Percentiles rank a stretch among this genome's conserved stretches.
Conservation (phyloP, 1,284 basidiomycete genomes). For the Fomitopsis palustris region DNA sequence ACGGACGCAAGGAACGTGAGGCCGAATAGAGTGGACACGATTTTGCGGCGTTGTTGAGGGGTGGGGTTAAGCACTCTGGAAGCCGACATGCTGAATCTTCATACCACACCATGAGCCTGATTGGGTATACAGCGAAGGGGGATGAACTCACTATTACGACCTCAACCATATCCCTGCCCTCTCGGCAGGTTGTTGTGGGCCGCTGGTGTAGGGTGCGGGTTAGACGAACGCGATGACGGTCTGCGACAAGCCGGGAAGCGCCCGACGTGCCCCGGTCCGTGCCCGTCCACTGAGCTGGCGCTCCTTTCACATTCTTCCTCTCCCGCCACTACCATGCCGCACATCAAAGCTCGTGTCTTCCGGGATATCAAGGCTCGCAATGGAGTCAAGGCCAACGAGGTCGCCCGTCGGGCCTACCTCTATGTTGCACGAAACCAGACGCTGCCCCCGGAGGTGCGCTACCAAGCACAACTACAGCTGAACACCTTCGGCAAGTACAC, state of each 20-base stretch:
- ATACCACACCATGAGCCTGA: neutral
- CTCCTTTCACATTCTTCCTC: neutral
- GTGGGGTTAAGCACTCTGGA: slow-evolving; percentile 59
- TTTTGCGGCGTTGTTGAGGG: slow-evolving; percentile 57
- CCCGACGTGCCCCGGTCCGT: slow-evolving; percentile 2
- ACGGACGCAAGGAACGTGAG: slow-evolving; percentile 74
- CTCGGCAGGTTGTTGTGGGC: neutral
- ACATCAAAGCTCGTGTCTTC: slow-evolving; percentile 52
- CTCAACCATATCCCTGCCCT: slow-evolving; percentile 12
- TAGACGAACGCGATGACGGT: slow-evolving; percentile 8
- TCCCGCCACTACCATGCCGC: slow-evolving; percentile 18
- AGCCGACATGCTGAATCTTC: slow-evolving; percentile 45
- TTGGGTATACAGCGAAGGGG: neutral
- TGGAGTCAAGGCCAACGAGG: slow-evolving; percentile 71
- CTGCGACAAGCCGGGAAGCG: neutral
- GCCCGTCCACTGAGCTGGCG: neutral
- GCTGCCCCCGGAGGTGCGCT: slow-evolving; percentile 81
- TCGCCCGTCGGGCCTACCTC: slow-evolving; percentile 83
- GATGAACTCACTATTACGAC: neutral
- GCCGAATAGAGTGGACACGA: slow-evolving; percentile 75
- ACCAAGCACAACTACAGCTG: slow-evolving; percentile 94
- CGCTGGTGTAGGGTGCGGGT: slow-evolving; percentile 1
- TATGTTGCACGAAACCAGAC: slow-evolving; percentile 88
- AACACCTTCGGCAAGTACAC: slow-evolving; percentile 85
- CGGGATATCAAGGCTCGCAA: slow-evolving; percentile 76